Conservation (phyloP, 441 rosid genomes). For the Kokia cookei region DNA sequence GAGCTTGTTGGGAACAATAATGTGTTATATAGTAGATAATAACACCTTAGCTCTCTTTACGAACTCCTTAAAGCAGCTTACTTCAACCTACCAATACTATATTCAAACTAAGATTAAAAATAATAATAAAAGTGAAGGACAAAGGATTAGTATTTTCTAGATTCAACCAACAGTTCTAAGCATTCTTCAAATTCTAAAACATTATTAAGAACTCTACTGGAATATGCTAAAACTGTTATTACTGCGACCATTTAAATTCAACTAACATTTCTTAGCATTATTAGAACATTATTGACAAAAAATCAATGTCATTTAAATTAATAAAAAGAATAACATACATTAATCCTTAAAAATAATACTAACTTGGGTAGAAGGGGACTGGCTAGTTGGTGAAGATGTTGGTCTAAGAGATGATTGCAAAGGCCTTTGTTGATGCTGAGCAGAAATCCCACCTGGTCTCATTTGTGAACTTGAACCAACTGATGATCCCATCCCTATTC, state of each 20-base stretch:
- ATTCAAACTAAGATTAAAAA: neutral
- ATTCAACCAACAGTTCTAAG: neutral
- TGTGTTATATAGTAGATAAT: neutral
- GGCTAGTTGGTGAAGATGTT: slow-evolving; percentile 47
- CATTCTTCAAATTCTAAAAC: neutral
- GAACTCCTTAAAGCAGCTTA: neutral
- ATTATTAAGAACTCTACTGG: too few relatives aligned
- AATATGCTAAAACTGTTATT: neutral
- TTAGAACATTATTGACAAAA: neutral
- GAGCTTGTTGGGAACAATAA: neutral
- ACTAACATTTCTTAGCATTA: neutral
- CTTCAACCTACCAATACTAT: neutral
- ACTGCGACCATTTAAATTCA: neutral
- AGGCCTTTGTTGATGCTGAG: slow-evolving; percentile 71
- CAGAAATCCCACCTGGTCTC: slow-evolving; percentile 64
- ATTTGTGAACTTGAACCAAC: slow-evolving; percentile 56
- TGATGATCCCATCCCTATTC: slow-evolving; percentile 51
- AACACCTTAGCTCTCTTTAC: neutral
- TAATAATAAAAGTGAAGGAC: too few relatives aligned
- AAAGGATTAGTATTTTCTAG: neutral
- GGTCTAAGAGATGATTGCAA: slow-evolving; percentile 57
- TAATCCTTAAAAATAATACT: slow-evolving; percentile 14
- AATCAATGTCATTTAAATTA: slow-evolving; percentile 2
- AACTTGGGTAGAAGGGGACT: slow-evolving; percentile 57
- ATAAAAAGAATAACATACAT: neutral